Evolutionary conservation across 371 early-diverging fungal species (phyloP), one percentile per base, ranked within the genome.

Genomic region (Mortierella sp.): DNA sequence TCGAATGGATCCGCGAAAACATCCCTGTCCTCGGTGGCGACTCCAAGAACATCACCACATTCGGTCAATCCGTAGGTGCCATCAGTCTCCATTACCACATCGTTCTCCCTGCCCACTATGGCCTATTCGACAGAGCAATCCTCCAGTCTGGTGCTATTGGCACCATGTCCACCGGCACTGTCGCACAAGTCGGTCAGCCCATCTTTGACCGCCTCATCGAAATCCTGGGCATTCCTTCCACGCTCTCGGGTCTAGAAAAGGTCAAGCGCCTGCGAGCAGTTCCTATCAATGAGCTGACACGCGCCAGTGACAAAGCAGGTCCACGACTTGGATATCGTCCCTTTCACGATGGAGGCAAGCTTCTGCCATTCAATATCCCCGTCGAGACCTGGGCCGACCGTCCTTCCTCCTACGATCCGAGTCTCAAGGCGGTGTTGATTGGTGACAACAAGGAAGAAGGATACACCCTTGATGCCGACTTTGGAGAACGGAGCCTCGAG

Each of bases 11-110:
- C 28, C 74, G 73, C 40, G 70, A 86, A n/a, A 76, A 91, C 72
- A 91, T 93, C 61, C 21, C 24, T 14, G 43, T 69, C 0, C 90
- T 93, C 78, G 91, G 90, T 14, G 92, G 92, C 2, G 86, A 90
- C 37, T 69, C 88, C 6, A 61, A 54, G 50, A 73, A 81, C 50
- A 73, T 91, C n/a, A 92, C 90, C 0, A 81, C 87, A n/a, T 84
- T 77, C 67, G 92, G 90, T 2, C 74, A 93, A 79, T 88, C 88
- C 13, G 91, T 89, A 14, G 93, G 91, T 16, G 89, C 89, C 1
- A 76, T 81, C 11, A 81, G 87, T n/a, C 64, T 90, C 72, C 79
- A 80, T 67, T 80, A 78, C 57, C 83, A 87, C 37, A 75, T 83
- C 78, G 10, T 81, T 57, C 79, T 82, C 48, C 80, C 78, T 0